A percentile compares a stretch with the other conserved stretches of the same genome.
These are phyloP conservation scores for Mrakia gelida DNA, from an alignment of 768 basidiomycete species.

Conservation along the genomic window DNA sequence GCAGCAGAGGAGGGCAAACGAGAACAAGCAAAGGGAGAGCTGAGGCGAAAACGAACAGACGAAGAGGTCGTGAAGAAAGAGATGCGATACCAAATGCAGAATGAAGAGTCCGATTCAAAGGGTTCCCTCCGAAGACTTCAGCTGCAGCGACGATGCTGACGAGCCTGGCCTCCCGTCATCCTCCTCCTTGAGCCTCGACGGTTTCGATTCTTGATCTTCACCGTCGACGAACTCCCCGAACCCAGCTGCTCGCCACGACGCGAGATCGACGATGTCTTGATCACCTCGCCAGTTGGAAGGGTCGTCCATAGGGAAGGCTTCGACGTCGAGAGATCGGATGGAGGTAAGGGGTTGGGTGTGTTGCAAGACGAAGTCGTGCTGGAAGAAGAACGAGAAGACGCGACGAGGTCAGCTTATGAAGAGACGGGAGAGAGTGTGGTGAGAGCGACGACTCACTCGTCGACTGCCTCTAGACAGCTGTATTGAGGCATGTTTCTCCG, in stretches of 20 bases:
- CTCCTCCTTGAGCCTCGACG: background rate
- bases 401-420: background rate
- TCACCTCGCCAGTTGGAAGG: conserved; percentile 2
- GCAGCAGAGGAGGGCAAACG: no score
- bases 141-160: no score
- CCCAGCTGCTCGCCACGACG: background rate
- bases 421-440: background rate
- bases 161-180: background rate
- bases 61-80: no score
- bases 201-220: conserved; percentile 2
- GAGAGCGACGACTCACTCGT: background rate
- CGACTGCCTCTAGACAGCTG: background rate
- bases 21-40: no score
- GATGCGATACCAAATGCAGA: no score
- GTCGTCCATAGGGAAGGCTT: background rate
- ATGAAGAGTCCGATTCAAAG: no score
- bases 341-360: background rate
- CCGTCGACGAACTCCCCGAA: conserved; percentile 9
- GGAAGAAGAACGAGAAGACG: background rate
- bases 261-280: conserved; percentile 13
- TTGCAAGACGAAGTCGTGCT: background rate
- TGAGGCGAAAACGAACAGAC: no score
- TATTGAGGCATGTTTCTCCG: background rate
- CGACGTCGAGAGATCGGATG: background rate
- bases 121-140: no score